These are phyloP conservation scores for Vitellaria paradoxa DNA, from an alignment of 179 eudicot species.

Conservation along the genomic window DNA sequence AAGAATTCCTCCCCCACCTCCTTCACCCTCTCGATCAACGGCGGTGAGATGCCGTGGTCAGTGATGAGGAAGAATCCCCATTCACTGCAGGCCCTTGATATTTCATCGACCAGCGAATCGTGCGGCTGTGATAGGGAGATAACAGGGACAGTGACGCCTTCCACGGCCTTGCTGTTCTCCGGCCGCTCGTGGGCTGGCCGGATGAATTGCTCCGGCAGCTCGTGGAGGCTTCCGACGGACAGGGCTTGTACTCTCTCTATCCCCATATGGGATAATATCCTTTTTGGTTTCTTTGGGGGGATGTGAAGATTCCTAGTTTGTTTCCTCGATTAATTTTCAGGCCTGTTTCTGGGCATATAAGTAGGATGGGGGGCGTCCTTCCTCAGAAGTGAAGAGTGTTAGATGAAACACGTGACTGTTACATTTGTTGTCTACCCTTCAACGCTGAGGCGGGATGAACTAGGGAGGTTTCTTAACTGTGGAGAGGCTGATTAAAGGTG, in stretches of 20 bases:
- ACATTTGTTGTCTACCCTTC: too few relatives aligned
- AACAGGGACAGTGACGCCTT: slow-evolving; percentile 40
- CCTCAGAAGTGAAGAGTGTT: too few relatives aligned
- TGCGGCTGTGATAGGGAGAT: slow-evolving; percentile 37
- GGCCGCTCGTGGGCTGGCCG: slow-evolving; percentile 44
- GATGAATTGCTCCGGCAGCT: slow-evolving; percentile 42
- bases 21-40: slow-evolving; percentile 28
- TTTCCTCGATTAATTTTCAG: too few relatives aligned
- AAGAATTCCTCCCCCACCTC: slow-evolving; percentile 46
- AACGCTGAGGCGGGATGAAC: too few relatives aligned
- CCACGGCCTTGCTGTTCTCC: slow-evolving; percentile 39
- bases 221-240: slow-evolving; percentile 16
- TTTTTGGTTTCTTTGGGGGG: not conserved
- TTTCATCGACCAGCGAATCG: slow-evolving; percentile 27
- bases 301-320: too few relatives aligned
- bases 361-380: too few relatives aligned
- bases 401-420: too few relatives aligned
- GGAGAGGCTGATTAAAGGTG: too few relatives aligned
- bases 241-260: slow-evolving; percentile 35
- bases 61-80: slow-evolving; percentile 51
- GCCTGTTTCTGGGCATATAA: too few relatives aligned
- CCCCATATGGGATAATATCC: slow-evolving; percentile 19
- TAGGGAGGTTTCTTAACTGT: too few relatives aligned
- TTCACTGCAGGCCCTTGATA: slow-evolving; percentile 33
- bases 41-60: slow-evolving; percentile 31